Percentiles rank a stretch among this genome's conserved stretches.
Conservation (phyloP, 345 rosid genomes). For the Clarkia xantiana region DNA sequence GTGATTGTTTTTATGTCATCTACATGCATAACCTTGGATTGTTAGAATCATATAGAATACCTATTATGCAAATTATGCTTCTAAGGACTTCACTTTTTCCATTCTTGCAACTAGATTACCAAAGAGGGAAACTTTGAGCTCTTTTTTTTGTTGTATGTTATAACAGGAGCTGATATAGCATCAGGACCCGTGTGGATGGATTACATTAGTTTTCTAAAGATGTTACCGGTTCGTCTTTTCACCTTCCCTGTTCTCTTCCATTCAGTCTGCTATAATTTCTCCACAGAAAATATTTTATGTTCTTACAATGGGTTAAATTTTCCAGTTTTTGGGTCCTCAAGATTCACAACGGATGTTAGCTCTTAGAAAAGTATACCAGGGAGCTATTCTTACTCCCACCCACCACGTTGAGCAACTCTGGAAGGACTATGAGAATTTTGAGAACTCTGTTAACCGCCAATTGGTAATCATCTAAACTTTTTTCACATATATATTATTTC, state of each 20-base stretch:
- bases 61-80: neutral
- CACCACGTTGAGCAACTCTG: constrained; percentile 91
- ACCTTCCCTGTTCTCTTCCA: constrained; percentile 3
- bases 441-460: constrained; percentile 85
- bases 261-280: constrained; percentile 3
- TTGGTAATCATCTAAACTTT: constrained; percentile 35
- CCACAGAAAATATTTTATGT: constrained; percentile 1
- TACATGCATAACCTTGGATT: neutral
- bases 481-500: neutral
- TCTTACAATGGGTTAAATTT: constrained; percentile 11
- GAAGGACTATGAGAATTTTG: constrained; percentile 89
- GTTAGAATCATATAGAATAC: neutral
- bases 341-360: constrained; percentile 76
- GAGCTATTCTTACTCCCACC: constrained; percentile 74
- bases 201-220: constrained; percentile 67
- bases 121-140: neutral
- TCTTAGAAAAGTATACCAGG: constrained; percentile 71
- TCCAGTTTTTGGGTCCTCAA: constrained; percentile 52
- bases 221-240: constrained; percentile 56
- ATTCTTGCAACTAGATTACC: too few relatives aligned
- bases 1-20: neutral
- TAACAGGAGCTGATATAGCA: constrained; percentile 75
- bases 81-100: neutral
- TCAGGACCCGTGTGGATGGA: constrained; percentile 94
- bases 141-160: constrained; percentile 15